A percentile compares a stretch with the other conserved stretches of the same genome.
These are phyloP conservation scores for Crithidia brevicula DNA, from an alignment of 208 protist genomes.

Conservation along the genomic window DNA sequence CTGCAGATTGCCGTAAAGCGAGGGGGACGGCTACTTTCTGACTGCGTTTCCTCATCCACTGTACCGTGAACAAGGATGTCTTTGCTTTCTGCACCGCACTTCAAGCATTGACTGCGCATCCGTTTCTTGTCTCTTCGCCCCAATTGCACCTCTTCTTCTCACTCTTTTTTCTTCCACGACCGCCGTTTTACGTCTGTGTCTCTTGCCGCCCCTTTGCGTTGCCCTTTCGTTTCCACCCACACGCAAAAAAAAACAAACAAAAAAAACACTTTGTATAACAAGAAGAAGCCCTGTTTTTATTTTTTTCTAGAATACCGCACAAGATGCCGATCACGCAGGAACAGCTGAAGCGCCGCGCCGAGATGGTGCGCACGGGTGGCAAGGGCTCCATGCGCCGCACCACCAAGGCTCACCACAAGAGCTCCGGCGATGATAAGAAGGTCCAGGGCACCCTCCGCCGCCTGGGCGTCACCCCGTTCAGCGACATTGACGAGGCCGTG, in stretches of 20 bases:
- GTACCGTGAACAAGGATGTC: no score
- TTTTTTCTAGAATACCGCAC: constrained; percentile 30
- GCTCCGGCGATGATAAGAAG: constrained; percentile 93
- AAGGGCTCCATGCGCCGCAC: constrained; percentile 94
- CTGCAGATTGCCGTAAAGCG: no score
- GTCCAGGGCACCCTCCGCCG: constrained; percentile 94
- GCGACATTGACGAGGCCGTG: constrained; percentile 97
- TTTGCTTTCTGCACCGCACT: no score
- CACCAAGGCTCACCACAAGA: constrained; percentile 84
- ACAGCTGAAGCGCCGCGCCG: constrained; percentile 84
- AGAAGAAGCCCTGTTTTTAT: constrained; percentile 20
- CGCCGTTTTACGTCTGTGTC: no score
- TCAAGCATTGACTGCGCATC: no score
- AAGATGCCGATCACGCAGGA: constrained; percentile 87
- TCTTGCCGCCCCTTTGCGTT: no score
- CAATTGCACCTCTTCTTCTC: neutral
- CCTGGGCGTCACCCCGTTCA: constrained; percentile 95
- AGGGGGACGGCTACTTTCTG: no score
- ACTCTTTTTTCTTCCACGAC: constrained; percentile 29
- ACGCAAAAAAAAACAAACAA: neutral
- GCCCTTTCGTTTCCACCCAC: neutral
- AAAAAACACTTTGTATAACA: no score
- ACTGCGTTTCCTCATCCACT: no score
- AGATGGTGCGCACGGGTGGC: constrained; percentile 95
- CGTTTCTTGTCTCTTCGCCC: no score